Evolutionary conservation across 169 alveolate genomes (phyloP).

Genomic region (Ichthyophthirius multifiliis): DNA sequence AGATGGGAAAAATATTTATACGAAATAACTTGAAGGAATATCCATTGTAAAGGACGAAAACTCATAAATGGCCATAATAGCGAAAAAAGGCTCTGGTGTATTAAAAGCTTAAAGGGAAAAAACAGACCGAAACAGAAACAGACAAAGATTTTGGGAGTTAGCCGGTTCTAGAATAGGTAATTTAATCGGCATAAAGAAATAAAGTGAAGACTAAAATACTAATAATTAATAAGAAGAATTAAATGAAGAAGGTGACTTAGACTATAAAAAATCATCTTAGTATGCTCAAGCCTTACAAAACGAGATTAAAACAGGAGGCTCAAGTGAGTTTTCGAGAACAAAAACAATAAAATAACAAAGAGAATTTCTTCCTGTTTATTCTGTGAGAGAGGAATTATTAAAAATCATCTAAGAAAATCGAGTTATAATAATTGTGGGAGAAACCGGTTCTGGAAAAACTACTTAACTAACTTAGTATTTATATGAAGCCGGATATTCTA

Average conservation of each 20-base stretch:
- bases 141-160: conserved; percentile 94
- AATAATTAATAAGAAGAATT: no score
- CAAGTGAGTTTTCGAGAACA: conserved; percentile 85
- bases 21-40: conserved; percentile 82
- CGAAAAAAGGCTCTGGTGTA: conserved; percentile 95
- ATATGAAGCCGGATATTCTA: conserved; percentile 94
- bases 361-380: conserved; percentile 86
- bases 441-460: conserved; percentile 99
- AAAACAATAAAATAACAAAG: conserved; percentile 87
- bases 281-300: conserved; percentile 73
- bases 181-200: conserved; percentile 62
- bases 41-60: conserved; percentile 95
- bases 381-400: conserved; percentile 59
- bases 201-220: conserved; percentile 34
- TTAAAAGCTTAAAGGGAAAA: conserved; percentile 90
- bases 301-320: conserved; percentile 62
- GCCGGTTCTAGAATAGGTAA: conserved; percentile 91
- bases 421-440: conserved; percentile 98
- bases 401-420: conserved; percentile 82
- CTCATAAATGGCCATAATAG: conserved; percentile 96
- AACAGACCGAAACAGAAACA: conserved; percentile 88
- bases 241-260: conserved; percentile 59
- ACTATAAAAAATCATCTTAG: conserved; percentile 42
- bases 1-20: conserved; percentile 83
- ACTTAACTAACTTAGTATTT: conserved; percentile 96